Conservation (phyloP, 2,329 filamentous ascomycete genomes). For the Verticillium klebahnii region DNA sequence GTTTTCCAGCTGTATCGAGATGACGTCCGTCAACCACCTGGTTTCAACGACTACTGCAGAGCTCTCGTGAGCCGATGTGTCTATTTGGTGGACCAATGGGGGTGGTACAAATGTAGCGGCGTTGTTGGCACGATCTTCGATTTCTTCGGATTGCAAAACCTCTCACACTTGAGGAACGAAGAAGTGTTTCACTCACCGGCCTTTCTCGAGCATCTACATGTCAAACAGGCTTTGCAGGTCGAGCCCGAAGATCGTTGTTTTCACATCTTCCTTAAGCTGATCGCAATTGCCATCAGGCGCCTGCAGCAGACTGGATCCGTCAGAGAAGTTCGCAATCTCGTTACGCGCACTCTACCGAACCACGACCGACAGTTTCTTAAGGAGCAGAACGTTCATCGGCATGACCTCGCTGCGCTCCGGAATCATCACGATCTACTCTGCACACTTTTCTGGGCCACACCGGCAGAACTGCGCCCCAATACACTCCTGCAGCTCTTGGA, state of each 20-base stretch:
- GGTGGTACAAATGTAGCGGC: slow-evolving; percentile 54
- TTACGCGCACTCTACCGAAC: slow-evolving; percentile 60
- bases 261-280: slow-evolving; percentile 62
- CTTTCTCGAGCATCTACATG: slow-evolving; percentile 54
- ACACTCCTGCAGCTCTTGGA: slow-evolving; percentile 39
- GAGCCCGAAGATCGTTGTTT: slow-evolving; percentile 58
- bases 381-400: slow-evolving; percentile 54
- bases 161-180: slow-evolving; percentile 61
- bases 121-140: slow-evolving; percentile 61
- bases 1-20: slow-evolving; percentile 55
- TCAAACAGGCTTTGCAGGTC: slow-evolving; percentile 40
- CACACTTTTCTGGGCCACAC: slow-evolving; percentile 61
- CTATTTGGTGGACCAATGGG: slow-evolving; percentile 60
- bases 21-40: slow-evolving; percentile 50
- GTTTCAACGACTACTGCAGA: slow-evolving; percentile 63
- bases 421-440: slow-evolving; percentile 67
- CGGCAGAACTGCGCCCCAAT: slow-evolving; percentile 47
- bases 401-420: slow-evolving; percentile 58
- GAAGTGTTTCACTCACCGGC: slow-evolving; percentile 55
- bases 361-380: slow-evolving; percentile 61
- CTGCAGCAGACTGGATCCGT: slow-evolving; percentile 39
- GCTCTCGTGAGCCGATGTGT: slow-evolving; percentile 57
- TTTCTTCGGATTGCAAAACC: slow-evolving; percentile 59
- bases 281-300: slow-evolving; percentile 52
- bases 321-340: slow-evolving; percentile 58